Base-by-base conservation (phyloP, 2,329 filamentous ascomycete genomes). In the Fusarium cicatricum region DNA sequence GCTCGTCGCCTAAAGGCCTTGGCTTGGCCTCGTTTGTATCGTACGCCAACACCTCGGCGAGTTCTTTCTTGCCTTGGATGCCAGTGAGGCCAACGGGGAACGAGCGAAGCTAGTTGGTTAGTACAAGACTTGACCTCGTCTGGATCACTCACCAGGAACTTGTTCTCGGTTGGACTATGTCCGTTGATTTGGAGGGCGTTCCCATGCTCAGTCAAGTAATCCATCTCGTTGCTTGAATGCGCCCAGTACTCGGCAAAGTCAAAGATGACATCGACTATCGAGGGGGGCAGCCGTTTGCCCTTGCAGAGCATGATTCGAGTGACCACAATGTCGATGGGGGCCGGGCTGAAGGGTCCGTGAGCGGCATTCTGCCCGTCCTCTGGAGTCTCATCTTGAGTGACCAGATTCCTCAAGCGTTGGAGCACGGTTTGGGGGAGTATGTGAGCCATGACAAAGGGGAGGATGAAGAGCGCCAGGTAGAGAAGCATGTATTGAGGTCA, bases 241-340 rank as follows among this genome's bases (percentile, higher is more conserved):
- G 80, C 80, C 85, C 86, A 89, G 70, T 88, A 88, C 70, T 87
- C 85, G 49, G 85, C 86, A 23, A 75, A 69, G 64, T 89, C 85
- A 48, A 88, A 71, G 39, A 89, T 79, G 39, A 71, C 68, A 64
- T 87, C 80, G 32, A 85, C 73, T 0, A 89, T 55, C 55, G 88
- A 85, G 2, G 76, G 69, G 0, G 86, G 85, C 2, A 88, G 72
- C 3, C 68, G 69, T 7, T 72, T 70, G 11, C 71, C 74, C 46
- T 76, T 74, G 21, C 65, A 66, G n/a, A 88, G 67, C 69, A 83
- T 77, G 11, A 75, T 65, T 47, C 82, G 82, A 11, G 80, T 77
- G 1, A 80, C 69, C 3, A 79, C 58, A 2, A 87, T 79, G 66
- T 88, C 84, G 34, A 75, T 69, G 4, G 79, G 69, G 0, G 70